Percentiles rank a stretch among this genome's conserved stretches.
phyloP scores from a whole-genome alignment of 345 rosid genomes.

The Gossypium arboreum region DNA sequence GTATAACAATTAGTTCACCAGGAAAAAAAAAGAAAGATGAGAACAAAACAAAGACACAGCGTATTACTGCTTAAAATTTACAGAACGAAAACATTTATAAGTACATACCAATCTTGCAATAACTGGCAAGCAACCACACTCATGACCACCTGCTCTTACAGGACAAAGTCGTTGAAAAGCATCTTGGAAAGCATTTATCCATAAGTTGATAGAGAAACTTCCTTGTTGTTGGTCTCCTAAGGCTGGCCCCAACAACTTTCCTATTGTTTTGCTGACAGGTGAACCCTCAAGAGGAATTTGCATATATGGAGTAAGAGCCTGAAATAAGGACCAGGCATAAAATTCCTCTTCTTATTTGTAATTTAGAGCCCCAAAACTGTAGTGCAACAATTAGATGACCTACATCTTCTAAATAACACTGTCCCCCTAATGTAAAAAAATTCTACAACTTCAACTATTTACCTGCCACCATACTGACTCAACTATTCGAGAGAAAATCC shows the following conservation, averaged over 20 bases:
- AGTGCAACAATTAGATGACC: neutral
- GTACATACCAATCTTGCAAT: constrained; percentile 62
- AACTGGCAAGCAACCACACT: constrained; percentile 87
- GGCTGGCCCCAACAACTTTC: constrained; percentile 66
- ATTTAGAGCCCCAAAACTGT: neutral
- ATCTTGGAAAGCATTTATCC: constrained; percentile 84
- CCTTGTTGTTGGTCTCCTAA: constrained; percentile 82
- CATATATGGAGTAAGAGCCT: constrained; percentile 92
- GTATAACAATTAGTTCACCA: constrained; percentile 8
- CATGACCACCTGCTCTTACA: constrained; percentile 78
- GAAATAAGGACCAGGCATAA: constrained; percentile 18
- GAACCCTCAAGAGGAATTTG: constrained; percentile 55
- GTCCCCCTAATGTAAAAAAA: neutral
- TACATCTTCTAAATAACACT: neutral
- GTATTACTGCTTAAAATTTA: constrained; percentile 1
- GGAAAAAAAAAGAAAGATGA: neutral
- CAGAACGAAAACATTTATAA: neutral
- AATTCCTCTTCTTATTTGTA: neutral
- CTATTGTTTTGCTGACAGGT: constrained; percentile 35
- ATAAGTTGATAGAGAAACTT: constrained; percentile 59
- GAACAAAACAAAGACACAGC: neutral
- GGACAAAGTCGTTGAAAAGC: constrained; percentile 80
- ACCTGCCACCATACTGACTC: constrained; percentile 99
- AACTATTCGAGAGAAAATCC: constrained; percentile 87
- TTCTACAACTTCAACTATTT: constrained; percentile 12